Conservation (phyloP, 2,329 filamentous ascomycete species). For the Diaporthe batatas region DNA sequence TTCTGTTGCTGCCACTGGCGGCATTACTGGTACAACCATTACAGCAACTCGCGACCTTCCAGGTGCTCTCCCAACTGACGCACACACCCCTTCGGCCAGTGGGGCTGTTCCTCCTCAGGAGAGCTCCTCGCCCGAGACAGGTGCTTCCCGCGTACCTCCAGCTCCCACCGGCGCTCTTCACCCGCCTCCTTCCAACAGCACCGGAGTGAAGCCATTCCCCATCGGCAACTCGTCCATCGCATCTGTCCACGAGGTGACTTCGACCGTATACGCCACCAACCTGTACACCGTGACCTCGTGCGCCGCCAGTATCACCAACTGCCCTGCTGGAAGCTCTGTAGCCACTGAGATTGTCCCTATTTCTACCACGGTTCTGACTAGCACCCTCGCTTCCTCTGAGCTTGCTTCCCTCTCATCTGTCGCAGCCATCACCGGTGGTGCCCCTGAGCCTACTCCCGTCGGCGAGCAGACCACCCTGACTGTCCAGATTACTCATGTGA, state of each 20-base stretch:
- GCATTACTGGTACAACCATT: slow-evolving; percentile 16
- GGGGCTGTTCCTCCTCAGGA: slow-evolving; percentile 14
- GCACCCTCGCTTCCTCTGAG: slow-evolving; percentile 26
- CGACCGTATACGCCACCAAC: slow-evolving; percentile 41
- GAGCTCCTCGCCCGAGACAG: slow-evolving; percentile 16
- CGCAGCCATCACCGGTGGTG: slow-evolving; percentile 38
- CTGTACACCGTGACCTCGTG: slow-evolving; percentile 46
- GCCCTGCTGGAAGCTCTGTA: slow-evolving; percentile 44
- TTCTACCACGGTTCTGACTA: slow-evolving; percentile 39
- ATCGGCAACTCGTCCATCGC: slow-evolving; percentile 30
- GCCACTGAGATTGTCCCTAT: slow-evolving; percentile 43
- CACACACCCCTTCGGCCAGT: not conserved
- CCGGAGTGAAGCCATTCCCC: slow-evolving; percentile 27
- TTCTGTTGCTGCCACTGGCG: slow-evolving; percentile 32
- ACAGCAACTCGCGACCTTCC: not conserved
- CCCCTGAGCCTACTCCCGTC: slow-evolving; percentile 11
- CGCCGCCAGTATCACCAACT: slow-evolving; percentile 46
- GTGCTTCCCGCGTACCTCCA: not conserved
- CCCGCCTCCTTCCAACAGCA: slow-evolving; percentile 19
- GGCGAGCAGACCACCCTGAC: slow-evolving; percentile 41
- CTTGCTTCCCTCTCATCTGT: slow-evolving; percentile 26
- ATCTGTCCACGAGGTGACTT: slow-evolving; percentile 39
- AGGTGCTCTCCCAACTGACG: slow-evolving; percentile 14
- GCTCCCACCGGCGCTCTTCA: slow-evolving; percentile 14
- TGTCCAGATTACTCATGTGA: slow-evolving; percentile 38